phyloP scores from a whole-genome alignment of 108 stramenopile genomes.

The Epithemia pelagica region DNA sequence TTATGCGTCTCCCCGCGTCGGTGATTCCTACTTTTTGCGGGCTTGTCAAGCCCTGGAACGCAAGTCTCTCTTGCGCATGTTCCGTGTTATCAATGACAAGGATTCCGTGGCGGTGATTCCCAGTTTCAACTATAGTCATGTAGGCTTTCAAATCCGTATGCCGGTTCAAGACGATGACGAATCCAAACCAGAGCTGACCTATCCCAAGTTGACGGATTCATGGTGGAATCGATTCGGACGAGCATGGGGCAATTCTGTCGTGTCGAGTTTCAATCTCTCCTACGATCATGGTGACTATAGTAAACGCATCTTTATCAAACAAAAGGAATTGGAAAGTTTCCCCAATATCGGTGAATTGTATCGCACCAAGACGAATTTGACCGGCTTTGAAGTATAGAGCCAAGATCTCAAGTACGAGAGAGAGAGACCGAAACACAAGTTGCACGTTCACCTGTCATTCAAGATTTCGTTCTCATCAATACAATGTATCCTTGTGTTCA shows the following conservation, averaged over 20 bases:
- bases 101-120: slow-evolving; percentile 15
- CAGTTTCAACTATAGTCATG: not conserved
- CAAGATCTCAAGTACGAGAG: too few species aligned
- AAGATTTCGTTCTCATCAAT: too few species aligned
- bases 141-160: not conserved
- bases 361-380: not conserved
- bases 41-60: slow-evolving; percentile 41
- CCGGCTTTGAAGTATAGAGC: not conserved
- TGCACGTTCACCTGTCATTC: too few species aligned
- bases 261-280: not conserved
- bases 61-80: slow-evolving; percentile 33
- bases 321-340: not conserved
- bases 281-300: not conserved
- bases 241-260: not conserved
- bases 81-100: slow-evolving; percentile 52
- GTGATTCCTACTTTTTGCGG: slow-evolving; percentile 36
- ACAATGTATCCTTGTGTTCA: too few species aligned
- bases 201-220: not conserved
- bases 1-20: slow-evolving; percentile 55
- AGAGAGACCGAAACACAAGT: too few species aligned
- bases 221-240: not conserved
- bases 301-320: not conserved
- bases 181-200: not conserved
- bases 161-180: not conserved
- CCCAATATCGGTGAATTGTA: not conserved